Conservation (phyloP, 352 stramenopile genomes). For the Phytophthora pluvialis region DNA sequence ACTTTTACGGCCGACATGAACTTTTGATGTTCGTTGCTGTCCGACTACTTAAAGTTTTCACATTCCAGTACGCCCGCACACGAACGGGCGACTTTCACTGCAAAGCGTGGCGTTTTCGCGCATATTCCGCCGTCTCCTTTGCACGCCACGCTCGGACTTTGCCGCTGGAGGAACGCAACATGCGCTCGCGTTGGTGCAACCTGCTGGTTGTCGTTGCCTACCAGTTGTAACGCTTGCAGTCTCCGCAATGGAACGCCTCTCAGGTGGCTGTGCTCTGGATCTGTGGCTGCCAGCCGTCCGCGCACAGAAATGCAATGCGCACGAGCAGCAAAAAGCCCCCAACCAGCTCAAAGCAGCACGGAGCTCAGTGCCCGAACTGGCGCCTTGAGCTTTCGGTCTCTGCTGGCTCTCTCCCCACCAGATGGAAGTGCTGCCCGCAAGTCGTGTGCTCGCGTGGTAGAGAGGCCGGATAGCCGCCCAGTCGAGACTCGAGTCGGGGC, state of each 20-base stretch:
- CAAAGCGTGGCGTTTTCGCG: conserved; percentile 22
- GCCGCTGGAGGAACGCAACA: no score
- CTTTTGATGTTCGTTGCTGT: conserved; percentile 16
- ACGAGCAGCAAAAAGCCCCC: conserved; percentile 37
- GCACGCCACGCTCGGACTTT: conserved; percentile 7
- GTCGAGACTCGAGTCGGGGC: neutral
- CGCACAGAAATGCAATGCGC: conserved; percentile 27
- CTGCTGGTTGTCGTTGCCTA: conserved; percentile 13
- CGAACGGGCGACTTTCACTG: neutral
- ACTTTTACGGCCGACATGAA: no score
- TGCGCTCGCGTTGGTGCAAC: conserved; percentile 8
- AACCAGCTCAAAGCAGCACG: no score
- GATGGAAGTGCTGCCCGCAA: conserved; percentile 24
- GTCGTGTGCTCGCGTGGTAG: conserved; percentile 36
- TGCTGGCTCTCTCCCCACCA: conserved; percentile 31
- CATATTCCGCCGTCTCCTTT: conserved; percentile 27
- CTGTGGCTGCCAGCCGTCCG: conserved; percentile 11
- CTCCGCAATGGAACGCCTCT: conserved; percentile 30
- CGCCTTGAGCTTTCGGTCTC: no score
- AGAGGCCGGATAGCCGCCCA: conserved; percentile 18
- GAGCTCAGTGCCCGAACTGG: no score
- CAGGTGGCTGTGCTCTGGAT: conserved; percentile 27
- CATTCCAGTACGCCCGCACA: neutral
- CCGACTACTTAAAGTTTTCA: conserved; percentile 40
- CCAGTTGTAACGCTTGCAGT: conserved; percentile 17